Evolutionary conservation across 345 rosid genomes (phyloP), one percentile per base, ranked within the genome.

Genomic region (Aegle marmelos): DNA sequence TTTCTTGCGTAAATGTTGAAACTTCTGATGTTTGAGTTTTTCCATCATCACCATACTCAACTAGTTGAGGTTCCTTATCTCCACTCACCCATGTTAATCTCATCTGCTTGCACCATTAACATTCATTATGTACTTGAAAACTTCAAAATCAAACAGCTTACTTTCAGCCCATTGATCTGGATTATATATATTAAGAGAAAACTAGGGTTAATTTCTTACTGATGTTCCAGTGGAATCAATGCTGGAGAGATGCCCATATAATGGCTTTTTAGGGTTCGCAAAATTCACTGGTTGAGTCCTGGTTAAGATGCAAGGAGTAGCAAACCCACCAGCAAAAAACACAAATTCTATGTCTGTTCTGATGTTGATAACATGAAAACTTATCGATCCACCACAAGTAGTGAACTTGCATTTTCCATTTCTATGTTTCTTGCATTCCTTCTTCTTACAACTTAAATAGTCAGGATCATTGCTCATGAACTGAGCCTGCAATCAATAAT

Each of bases 61-160:
- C 87, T 79, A 84, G 79, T 75, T 91, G 92, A 62, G 91, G 85
- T 16, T 68, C 58, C 14, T 82, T 65, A 75, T 86, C 88, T 28
- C 96, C 93, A 73, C 92, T 91, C 10, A 89, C 87, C 96, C 96
- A 91, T 37, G 91, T 87, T 34, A 90, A n/a, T 78, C 86, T 90
- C 90, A 91, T 86, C 96, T 91, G 85, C 82, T 11, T 45, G 73
- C 48, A 45, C 25, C 59, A 69, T 8, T 58, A 63, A 16, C 8
- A 21, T 4, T 36, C 41, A 14, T 45, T 13, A 45, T 45, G 50
- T 45, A 3, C 50, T 45, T 13, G 13, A 45, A 45, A 45, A 45
- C 1, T 45, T 45, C 50, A 45, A 45, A 45, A 45, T 45, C 50
- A 45, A 45, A 45, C 50, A 45, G 17, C 1, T 41, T 45, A 14